A percentile compares a stretch with the other conserved stretches of the same genome.
phyloP scores from a whole-genome alignment of 306 rosid species.

The Luffa aegyptiaca region DNA sequence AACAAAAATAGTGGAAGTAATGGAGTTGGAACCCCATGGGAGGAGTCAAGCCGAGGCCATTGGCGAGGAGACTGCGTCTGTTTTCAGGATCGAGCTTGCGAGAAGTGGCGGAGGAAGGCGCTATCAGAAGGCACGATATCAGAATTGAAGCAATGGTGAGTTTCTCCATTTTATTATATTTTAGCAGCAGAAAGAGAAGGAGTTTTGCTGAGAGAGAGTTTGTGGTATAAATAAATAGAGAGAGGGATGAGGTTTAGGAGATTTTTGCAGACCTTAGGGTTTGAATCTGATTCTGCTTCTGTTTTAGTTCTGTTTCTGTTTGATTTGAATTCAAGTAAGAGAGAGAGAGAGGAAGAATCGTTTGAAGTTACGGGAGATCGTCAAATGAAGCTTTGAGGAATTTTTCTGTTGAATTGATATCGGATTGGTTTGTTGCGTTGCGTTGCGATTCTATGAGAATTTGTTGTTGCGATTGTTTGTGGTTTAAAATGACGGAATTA shows the following conservation, averaged over 20 bases:
- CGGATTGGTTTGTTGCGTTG: too few species aligned
- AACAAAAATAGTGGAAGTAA: too few species aligned
- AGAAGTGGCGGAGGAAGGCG: not conserved
- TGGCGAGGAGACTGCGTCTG: conserved; percentile 10
- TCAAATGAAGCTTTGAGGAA: not conserved
- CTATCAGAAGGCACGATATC: not conserved
- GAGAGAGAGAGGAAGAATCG: not conserved
- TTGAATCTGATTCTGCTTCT: not conserved
- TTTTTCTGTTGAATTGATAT: not conserved
- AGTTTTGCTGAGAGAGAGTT: not conserved
- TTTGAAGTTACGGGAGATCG: not conserved
- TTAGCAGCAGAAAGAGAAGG: not conserved
- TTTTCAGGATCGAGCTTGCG: not conserved
- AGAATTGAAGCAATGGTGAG: not conserved
- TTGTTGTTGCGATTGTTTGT: too few species aligned
- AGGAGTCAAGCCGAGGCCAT: conserved; percentile 44
- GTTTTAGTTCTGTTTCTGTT: not conserved
- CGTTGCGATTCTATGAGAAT: too few species aligned
- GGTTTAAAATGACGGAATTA: too few species aligned
- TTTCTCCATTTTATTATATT: not conserved
- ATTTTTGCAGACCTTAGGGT: not conserved
- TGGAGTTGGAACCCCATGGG: conserved; percentile 43
- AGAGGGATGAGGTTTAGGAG: not conserved
- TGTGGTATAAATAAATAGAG: not conserved
- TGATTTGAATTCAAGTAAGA: too few species aligned